Percentiles rank a stretch among this genome's conserved stretches.
Conservation (phyloP, 306 rosid species). For the Cajanus cajan region DNA sequence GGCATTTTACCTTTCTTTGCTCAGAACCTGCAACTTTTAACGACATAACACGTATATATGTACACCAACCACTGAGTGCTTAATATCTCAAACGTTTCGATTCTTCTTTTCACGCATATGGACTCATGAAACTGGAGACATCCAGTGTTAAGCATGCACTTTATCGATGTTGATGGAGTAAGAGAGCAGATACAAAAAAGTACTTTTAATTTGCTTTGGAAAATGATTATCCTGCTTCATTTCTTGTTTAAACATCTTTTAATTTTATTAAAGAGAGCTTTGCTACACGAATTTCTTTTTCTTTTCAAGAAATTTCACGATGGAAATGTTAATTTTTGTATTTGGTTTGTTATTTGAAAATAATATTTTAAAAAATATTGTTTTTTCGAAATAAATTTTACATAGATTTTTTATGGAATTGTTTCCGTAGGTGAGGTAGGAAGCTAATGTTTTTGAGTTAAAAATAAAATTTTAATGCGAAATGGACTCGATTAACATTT, state of each 20-base stretch:
- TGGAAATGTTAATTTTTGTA: too few relatives aligned
- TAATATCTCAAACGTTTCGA: neutral
- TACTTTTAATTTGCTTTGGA: neutral
- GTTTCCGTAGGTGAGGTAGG: too few relatives aligned
- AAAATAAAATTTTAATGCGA: too few relatives aligned
- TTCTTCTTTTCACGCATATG: conserved; percentile 19
- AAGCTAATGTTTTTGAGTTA: too few relatives aligned
- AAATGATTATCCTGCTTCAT: neutral
- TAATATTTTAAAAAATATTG: too few relatives aligned
- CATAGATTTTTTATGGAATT: too few relatives aligned
- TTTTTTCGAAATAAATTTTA: too few relatives aligned
- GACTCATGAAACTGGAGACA: neutral
- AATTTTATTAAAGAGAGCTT: neutral
- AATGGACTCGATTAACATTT: too few relatives aligned
- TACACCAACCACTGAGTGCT: neutral
- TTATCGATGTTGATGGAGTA: neutral
- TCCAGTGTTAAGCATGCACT: neutral
- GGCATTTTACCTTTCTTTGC: conserved; percentile 25
- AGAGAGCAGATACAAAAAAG: neutral
- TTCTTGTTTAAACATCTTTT: neutral
- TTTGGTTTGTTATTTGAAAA: too few relatives aligned
- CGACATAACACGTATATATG: neutral
- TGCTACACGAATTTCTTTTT: too few relatives aligned
- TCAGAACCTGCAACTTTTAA: conserved; percentile 18
- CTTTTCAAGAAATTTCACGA: too few relatives aligned